phyloP scores from a whole-genome alignment of 768 basidiomycete genomes.

The Mycena belliarum region DNA sequence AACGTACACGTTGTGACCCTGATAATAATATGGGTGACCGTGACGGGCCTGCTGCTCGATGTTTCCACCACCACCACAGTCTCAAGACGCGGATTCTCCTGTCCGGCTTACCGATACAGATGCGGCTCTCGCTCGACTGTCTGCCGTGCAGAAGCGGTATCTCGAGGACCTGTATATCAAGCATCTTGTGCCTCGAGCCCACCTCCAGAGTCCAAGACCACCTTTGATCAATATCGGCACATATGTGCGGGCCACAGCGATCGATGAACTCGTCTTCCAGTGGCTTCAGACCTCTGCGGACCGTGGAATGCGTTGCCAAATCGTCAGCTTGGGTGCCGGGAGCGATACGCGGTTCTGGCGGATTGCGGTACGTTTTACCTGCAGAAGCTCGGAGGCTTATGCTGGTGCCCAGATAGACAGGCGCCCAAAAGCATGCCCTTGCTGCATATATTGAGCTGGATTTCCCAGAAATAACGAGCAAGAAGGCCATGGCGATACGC shows the following conservation, averaged over 20 bases:
- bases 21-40: too few relatives aligned
- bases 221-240: conserved; percentile 97
- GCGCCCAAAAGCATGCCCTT: conserved; percentile 49
- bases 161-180: conserved; percentile 74
- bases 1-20: too few relatives aligned
- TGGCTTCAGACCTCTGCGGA: conserved; percentile 55
- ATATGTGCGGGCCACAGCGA: conserved; percentile 76
- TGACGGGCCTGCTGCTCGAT: too few relatives aligned
- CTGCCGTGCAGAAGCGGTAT: conserved; percentile 83
- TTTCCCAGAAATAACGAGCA: conserved; percentile 81
- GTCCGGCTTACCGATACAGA: conserved; percentile 82
- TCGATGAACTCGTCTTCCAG: conserved; percentile 72
- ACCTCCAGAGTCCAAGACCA: conserved; percentile 62
- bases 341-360: conserved; percentile 97
- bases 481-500: conserved; percentile 80
- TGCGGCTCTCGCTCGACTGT: conserved; percentile 80
- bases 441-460: conserved; percentile 84
- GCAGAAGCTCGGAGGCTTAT: conserved; percentile 11
- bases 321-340: conserved; percentile 93
- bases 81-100: conserved; percentile 54
- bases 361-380: conserved; percentile 62
- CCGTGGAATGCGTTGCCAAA: conserved; percentile 63
- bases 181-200: conserved; percentile 66
- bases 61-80: background rate
- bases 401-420: conserved; percentile 48